Evolutionary conservation across 2,329 filamentous ascomycete species (phyloP).

Genomic region (Zasmidium cellare): DNA sequence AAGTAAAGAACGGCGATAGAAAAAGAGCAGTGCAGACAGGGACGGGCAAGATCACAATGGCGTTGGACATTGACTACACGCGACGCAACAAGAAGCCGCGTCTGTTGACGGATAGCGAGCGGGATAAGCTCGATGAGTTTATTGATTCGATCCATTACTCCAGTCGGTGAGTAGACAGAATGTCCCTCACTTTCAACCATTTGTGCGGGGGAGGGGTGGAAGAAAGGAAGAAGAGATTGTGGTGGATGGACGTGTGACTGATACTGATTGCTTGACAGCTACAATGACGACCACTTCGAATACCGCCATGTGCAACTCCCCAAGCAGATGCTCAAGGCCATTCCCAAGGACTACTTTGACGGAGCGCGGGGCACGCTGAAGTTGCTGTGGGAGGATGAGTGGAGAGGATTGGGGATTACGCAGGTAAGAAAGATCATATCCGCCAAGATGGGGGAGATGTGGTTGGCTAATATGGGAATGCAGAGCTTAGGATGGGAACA

Average conservation of each 20-base stretch:
- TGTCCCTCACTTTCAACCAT: too few species aligned
- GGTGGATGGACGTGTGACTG: too few species aligned
- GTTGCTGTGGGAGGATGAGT: constrained; percentile 97
- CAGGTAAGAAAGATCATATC: constrained; percentile 60
- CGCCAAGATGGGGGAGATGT: not conserved
- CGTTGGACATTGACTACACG: constrained; percentile 71
- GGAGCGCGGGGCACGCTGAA: constrained; percentile 87
- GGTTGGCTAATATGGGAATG: not conserved
- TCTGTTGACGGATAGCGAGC: constrained; percentile 76
- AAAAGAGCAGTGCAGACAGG: not conserved
- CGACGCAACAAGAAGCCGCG: constrained; percentile 86
- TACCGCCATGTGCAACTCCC: constrained; percentile 97
- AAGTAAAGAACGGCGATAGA: too few species aligned
- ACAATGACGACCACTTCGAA: constrained; percentile 89
- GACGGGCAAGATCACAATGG: constrained; percentile 8
- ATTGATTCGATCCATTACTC: constrained; percentile 96
- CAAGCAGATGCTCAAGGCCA: constrained; percentile 96
- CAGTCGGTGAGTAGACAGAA: constrained; percentile 68
- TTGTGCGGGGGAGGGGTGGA: too few species aligned
- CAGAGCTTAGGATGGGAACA: constrained; percentile 99
- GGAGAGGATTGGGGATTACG: constrained; percentile 94
- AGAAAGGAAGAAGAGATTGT: too few species aligned
- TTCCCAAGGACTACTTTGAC: constrained; percentile 94
- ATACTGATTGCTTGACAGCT: constrained; percentile 57
- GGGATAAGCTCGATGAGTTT: constrained; percentile 83